Base-by-base conservation (phyloP, 345 rosid species). In the Acer yangbiense region DNA sequence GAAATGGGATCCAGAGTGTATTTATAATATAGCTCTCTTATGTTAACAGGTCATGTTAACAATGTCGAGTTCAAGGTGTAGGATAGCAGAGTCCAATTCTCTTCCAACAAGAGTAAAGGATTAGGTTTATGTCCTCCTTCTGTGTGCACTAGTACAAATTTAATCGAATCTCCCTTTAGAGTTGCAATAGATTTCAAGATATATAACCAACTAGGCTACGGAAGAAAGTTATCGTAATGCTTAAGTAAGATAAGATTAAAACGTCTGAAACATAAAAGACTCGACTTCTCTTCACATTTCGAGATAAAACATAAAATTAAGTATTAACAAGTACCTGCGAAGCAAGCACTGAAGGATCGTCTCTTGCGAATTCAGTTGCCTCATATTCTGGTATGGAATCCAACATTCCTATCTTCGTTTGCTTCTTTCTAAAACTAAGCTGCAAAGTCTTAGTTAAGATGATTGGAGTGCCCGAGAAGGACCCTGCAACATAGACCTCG, bases 401-500 rank as follows among this genome's bases (percentile, higher is more conserved):
- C 80, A 95, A 81, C 52, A 75, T 83, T 66, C 89, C 87, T 79
- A 83, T 90, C 82, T 88, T 85, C 8, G 63, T 76, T 6, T 89
- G 95, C 80, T 91, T 95, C 89, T 87, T 93, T 62, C 83, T 87
- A 67, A 71, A 80, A 83, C 88, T 73, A 83, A 87, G 90, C 79
- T 87, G 90, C 84, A 95, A 77, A 75, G 89, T 90, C 87, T 88
- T 89, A 55, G 97, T 91, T 82, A 95, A 83, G 77, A 95, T 91
- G 68, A 93, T 87, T 2, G 98, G 99, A 57, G 81, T 84, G 27
- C 94, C 94, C 17, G 86, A 83, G 89, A 88, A 93, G 76, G 90
- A 87, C 14, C 98, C 99, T 17, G 98, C 87, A 41, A 95, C 88
- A 83, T 90, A 95, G 75, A 95, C 94, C 85, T 95, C 99, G 64